A percentile compares a stretch with the other conserved stretches of the same genome.
Conservation (phyloP, 495 filamentous ascomycete species). For the Aspergillus sparsus region DNA sequence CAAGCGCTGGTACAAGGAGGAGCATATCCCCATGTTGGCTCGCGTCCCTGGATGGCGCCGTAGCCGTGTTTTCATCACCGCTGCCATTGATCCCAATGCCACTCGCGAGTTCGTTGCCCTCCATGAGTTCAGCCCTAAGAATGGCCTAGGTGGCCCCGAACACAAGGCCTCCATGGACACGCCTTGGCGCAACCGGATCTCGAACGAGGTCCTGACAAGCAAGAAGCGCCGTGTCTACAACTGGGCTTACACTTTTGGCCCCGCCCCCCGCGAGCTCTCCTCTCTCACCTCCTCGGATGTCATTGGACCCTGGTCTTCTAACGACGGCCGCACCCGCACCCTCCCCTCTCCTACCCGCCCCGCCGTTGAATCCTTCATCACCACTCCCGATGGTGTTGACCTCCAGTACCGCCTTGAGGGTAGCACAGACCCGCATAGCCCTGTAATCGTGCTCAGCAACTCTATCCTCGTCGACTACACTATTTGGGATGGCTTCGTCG, state of each 20-base stretch:
- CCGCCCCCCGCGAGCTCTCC: slow-evolving; percentile 66
- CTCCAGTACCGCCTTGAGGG: slow-evolving; percentile 78
- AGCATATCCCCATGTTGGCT: slow-evolving; percentile 69
- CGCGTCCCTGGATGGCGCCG: slow-evolving; percentile 77
- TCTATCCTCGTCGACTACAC: slow-evolving; percentile 68
- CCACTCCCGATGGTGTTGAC: slow-evolving; percentile 62
- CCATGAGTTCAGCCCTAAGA: slow-evolving; percentile 68
- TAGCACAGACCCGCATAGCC: slow-evolving; percentile 61
- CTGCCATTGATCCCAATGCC: slow-evolving; percentile 50
- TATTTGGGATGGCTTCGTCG: slow-evolving; percentile 77
- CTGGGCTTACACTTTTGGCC: slow-evolving; percentile 77
- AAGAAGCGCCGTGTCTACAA: slow-evolving; percentile 61
- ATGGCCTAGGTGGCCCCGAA: slow-evolving; percentile 64
- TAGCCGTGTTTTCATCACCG: slow-evolving; percentile 63
- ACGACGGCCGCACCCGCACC: slow-evolving; percentile 55
- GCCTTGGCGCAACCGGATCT: slow-evolving; percentile 56
- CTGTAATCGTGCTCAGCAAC: slow-evolving; percentile 71
- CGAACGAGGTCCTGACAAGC: slow-evolving; percentile 54
- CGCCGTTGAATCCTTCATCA: slow-evolving; percentile 65
- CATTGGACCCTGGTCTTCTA: slow-evolving; percentile 50
- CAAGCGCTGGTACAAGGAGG: slow-evolving; percentile 68
- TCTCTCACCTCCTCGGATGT: slow-evolving; percentile 41
- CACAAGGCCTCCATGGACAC: slow-evolving; percentile 62
- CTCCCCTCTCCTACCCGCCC: slow-evolving; percentile 51
- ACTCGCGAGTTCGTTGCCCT: slow-evolving; percentile 60